Evolutionary conservation across 352 stramenopile genomes (phyloP).

Genomic region (Globisporangium radiosum): DNA sequence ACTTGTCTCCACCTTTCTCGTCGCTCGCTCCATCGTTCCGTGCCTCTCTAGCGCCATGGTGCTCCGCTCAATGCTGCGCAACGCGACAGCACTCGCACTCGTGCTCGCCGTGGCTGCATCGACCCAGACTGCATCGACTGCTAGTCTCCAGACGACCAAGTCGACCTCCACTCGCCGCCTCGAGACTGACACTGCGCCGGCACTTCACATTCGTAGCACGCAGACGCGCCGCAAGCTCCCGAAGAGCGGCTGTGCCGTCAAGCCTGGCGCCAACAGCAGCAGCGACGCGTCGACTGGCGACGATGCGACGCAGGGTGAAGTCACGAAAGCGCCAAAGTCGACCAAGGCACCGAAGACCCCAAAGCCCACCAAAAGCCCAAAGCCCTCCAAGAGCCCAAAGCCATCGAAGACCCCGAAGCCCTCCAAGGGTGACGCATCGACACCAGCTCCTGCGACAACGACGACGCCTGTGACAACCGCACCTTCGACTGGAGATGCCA

Average conservation of each 20-base stretch:
- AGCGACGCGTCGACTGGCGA: not conserved
- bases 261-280: conserved; percentile 1
- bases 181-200: not conserved
- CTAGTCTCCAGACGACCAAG: not conserved
- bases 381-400: not conserved
- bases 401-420: not conserved
- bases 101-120: conserved; percentile 6
- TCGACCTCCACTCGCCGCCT: conserved; percentile 3
- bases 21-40: no score
- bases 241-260: conserved; percentile 6
- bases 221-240: conserved; percentile 4
- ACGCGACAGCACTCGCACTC: conserved; percentile 11
- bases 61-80: conserved; percentile 10
- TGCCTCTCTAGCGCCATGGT: conserved; percentile 1
- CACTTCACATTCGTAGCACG: not conserved
- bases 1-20: no score
- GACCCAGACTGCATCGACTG: not conserved
- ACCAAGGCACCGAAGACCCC: conserved; percentile 2
- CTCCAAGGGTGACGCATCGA: not conserved
- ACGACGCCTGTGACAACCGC: not conserved
- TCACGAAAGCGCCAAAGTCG: conserved; percentile 1
- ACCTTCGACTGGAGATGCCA: not conserved
- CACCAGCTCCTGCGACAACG: not conserved
- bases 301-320: not conserved
- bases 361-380: not conserved